A percentile compares a stretch with the other conserved stretches of the same genome.
Evolutionary conservation across 208 protist genomes (phyloP).

Genomic region (Leishmania amazonensis): DNA sequence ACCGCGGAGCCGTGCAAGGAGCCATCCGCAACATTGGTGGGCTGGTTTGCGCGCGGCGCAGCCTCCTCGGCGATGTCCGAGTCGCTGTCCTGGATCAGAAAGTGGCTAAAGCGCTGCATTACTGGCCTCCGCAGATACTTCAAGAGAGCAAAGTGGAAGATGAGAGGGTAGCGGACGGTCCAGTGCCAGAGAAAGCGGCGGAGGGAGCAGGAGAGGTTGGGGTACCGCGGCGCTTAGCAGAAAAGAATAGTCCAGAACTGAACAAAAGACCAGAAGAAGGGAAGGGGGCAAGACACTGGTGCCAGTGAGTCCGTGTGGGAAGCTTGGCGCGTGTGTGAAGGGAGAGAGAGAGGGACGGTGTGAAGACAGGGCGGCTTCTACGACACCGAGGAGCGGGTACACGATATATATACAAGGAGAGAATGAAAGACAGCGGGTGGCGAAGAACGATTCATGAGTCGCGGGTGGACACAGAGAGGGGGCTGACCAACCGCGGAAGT

Average conservation of each 20-base stretch:
- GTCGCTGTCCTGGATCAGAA: conserved; percentile 64
- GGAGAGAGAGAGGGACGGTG: background rate
- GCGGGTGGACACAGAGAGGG: background rate
- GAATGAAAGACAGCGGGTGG: background rate
- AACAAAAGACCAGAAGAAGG: background rate
- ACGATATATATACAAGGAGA: background rate
- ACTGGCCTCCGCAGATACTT: background rate
- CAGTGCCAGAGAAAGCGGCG: background rate
- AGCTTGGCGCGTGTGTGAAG: background rate
- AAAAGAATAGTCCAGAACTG: background rate
- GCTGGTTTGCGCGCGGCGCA: background rate
- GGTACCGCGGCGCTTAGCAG: background rate
- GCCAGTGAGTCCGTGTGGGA: background rate
- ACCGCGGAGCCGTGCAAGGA: conserved; percentile 3
- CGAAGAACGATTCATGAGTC: background rate
- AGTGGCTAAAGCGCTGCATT: conserved; percentile 55
- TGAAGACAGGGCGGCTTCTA: background rate
- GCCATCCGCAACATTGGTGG: background rate
- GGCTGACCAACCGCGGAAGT: background rate
- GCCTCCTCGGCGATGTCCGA: conserved; percentile 46
- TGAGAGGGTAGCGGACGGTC: background rate
- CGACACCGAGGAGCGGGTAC: background rate
- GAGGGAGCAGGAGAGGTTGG: background rate
- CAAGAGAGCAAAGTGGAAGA: background rate
- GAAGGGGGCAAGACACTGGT: background rate